Evolutionary conservation across 73 alveolate genomes (phyloP).

Genomic region (Tetrahymena borealis): DNA sequence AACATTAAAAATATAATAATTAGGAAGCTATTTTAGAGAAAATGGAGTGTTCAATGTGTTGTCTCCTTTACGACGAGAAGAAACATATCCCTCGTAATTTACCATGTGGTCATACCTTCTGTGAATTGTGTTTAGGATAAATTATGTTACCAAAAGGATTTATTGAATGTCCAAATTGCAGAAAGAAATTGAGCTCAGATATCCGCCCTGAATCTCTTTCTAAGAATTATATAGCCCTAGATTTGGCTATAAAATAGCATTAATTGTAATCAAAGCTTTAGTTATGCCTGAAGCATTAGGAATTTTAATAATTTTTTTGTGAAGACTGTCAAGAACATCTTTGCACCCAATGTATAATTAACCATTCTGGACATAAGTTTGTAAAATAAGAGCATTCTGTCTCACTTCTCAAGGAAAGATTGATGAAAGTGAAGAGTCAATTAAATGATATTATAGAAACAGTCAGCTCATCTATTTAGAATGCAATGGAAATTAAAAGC

Average conservation of each 20-base stretch:
- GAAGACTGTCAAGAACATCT: background rate
- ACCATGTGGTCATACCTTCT: background rate
- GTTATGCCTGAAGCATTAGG: background rate
- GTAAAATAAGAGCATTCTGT: background rate
- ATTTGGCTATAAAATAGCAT: background rate
- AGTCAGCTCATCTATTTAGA: background rate
- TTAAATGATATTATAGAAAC: background rate
- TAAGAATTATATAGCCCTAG: background rate
- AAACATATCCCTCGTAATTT: background rate
- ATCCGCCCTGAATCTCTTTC: background rate
- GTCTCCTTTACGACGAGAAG: background rate
- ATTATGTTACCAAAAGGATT: background rate
- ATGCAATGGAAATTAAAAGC: background rate
- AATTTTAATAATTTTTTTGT: background rate
- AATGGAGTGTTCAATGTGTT: background rate
- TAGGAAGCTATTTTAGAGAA: background rate
- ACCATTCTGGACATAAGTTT: background rate
- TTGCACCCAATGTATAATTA: background rate
- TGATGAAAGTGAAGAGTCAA: background rate
- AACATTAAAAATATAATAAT: too few species aligned
- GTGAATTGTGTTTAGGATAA: background rate
- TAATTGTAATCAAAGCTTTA: background rate
- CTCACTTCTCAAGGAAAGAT: background rate
- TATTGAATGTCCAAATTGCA: background rate
- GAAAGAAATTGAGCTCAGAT: background rate